A percentile compares a stretch with the other conserved stretches of the same genome.
Conservation (phyloP, 2,329 filamentous ascomycete genomes). For the Curvularia verruculosa region DNA sequence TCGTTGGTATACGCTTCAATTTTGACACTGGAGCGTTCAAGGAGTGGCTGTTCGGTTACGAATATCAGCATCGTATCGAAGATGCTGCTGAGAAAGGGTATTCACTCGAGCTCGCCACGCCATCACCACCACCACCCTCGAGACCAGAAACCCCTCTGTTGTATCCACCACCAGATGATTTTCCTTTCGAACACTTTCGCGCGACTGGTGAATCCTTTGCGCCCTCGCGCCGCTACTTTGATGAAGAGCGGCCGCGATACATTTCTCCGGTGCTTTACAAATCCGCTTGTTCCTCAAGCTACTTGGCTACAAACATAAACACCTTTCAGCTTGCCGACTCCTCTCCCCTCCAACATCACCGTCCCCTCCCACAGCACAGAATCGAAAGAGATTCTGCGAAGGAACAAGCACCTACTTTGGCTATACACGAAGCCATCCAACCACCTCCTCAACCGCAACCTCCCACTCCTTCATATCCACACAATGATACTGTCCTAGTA, state of each 20-base stretch:
- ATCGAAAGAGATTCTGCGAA: neutral
- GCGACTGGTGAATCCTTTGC: slow-evolving; percentile 11
- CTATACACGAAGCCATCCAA: slow-evolving; percentile 2
- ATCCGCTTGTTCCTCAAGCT: neutral
- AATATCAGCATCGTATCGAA: neutral
- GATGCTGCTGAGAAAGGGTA: neutral
- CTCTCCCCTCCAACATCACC: neutral
- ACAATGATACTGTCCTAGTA: neutral
- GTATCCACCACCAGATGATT: neutral
- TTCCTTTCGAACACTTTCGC: slow-evolving; percentile 8
- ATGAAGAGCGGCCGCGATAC: neutral
- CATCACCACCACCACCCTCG: neutral
- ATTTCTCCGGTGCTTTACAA: neutral
- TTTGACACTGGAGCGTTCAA: neutral
- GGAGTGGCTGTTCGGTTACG: neutral
- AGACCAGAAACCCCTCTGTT: neutral
- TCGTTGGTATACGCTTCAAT: neutral
- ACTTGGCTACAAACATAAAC: no score
- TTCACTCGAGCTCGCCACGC: neutral
- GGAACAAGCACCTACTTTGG: neutral
- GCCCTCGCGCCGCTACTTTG: neutral
- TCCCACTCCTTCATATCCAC: neutral
- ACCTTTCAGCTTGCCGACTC: no score
- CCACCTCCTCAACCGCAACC: neutral
- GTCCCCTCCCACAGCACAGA: neutral